Conservation (phyloP, 768 basidiomycete species). For the Paxillus rubicundulus region DNA sequence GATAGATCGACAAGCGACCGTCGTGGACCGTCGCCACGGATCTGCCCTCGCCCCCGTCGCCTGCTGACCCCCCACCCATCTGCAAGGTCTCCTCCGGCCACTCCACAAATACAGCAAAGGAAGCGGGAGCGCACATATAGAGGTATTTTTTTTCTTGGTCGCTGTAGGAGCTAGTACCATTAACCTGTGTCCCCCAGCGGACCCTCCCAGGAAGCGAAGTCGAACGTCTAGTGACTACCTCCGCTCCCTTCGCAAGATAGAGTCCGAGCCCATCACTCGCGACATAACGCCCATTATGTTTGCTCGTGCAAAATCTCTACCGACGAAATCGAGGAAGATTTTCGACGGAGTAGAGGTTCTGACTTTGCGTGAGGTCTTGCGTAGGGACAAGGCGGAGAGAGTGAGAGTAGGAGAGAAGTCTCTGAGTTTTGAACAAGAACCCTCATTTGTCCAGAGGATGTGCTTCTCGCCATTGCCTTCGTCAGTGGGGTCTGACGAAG, state of each 20-base stretch:
- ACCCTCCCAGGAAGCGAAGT: constrained; percentile 22
- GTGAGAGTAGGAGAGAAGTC: neutral
- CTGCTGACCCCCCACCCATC: neutral
- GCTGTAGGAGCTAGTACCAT: neutral
- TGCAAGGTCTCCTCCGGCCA: neutral
- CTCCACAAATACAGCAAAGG: neutral
- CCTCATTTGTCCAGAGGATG: neutral
- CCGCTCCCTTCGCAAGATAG: constrained; percentile 13
- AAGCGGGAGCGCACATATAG: constrained; percentile 12
- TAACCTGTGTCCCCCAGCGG: constrained; percentile 15
- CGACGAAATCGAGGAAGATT: constrained; percentile 15
- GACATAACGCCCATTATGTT: constrained; percentile 18
- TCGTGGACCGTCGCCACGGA: neutral
- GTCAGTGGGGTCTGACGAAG: constrained; percentile 14
- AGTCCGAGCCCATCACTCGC: constrained; percentile 30
- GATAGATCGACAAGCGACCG: constrained; percentile 2
- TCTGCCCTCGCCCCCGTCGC: neutral
- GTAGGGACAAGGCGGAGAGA: constrained; percentile 5
- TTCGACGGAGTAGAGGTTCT: constrained; percentile 34
- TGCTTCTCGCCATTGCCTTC: neutral
- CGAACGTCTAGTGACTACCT: constrained; percentile 13
- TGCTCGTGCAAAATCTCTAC: constrained; percentile 23
- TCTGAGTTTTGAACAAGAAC: neutral
- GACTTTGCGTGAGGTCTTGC: constrained; percentile 16
- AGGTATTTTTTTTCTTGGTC: constrained; percentile 9